These are phyloP conservation scores for Chlorociboria aeruginascens DNA, from an alignment of 495 filamentous ascomycete genomes.

Conservation along the genomic window DNA sequence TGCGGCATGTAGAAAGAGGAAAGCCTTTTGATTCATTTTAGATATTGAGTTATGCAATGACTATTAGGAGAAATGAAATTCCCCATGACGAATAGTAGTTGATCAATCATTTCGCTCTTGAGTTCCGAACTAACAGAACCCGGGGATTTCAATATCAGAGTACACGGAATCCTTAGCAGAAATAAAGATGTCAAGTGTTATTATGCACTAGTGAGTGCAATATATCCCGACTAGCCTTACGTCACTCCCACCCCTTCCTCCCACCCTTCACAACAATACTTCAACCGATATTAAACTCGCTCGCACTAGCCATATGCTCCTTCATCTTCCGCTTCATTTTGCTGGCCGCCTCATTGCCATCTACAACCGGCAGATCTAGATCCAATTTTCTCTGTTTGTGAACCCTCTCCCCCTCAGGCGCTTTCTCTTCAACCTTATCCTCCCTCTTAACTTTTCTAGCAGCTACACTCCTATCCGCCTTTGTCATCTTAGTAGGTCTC, in stretches of 20 bases:
- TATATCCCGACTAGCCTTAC: no score
- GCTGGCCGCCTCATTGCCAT: constrained; percentile 50
- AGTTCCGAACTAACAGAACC: no score
- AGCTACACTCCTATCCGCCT: constrained; percentile 19
- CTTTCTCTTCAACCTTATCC: constrained; percentile 22
- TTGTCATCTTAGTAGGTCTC: constrained; percentile 21
- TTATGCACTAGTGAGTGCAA: no score
- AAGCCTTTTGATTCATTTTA: no score
- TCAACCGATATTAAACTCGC: constrained; percentile 84
- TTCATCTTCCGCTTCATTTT: constrained; percentile 77
- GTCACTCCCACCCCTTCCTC: neutral
- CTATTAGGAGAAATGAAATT: no score
- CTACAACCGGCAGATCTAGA: constrained; percentile 22
- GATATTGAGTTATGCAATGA: no score
- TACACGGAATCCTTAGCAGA: no score
- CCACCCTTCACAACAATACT: neutral
- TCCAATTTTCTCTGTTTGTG: constrained; percentile 19
- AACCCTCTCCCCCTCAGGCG: constrained; percentile 15
- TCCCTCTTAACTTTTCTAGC: constrained; percentile 22
- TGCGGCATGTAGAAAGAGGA: no score
- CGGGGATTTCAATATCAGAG: no score
- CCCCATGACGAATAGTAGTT: no score
- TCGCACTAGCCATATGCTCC: constrained; percentile 58
- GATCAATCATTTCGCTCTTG: no score
- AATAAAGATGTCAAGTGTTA: neutral